These are phyloP conservation scores for Solanum okadae DNA, from an alignment of 257 asterid species.

Conservation along the genomic window DNA sequence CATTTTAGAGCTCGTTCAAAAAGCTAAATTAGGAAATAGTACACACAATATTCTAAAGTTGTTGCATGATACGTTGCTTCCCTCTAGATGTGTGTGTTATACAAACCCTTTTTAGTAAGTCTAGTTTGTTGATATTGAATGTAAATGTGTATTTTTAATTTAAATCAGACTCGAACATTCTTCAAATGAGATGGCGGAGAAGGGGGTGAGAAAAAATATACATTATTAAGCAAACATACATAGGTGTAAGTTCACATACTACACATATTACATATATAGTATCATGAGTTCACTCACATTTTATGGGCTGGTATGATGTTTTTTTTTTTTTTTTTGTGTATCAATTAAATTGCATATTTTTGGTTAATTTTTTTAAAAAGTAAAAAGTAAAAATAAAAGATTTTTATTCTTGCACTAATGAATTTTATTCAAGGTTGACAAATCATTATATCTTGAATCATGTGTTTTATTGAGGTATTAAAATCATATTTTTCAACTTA, in stretches of 20 bases:
- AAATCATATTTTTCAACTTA: too few relatives aligned
- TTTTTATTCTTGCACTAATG: background rate
- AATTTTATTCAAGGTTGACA: too few relatives aligned
- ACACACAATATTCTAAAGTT: background rate
- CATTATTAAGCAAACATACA: too few relatives aligned
- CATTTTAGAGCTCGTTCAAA: background rate
- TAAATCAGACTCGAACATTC: too few relatives aligned
- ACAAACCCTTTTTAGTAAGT: background rate
- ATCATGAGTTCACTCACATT: background rate
- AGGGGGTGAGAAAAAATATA: too few relatives aligned
- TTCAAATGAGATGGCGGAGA: too few relatives aligned
- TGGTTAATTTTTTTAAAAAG: too few relatives aligned
- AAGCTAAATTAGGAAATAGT: background rate
- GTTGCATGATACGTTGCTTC: background rate
- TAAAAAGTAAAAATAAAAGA: background rate
- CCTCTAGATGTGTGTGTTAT: background rate
- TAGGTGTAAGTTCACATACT: background rate
- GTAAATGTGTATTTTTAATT: too few relatives aligned
- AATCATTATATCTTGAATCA: too few relatives aligned
- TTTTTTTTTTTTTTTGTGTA: too few relatives aligned
- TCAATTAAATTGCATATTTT: background rate
- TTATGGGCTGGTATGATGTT: background rate
- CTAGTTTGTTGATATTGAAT: background rate
- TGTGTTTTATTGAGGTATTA: too few relatives aligned
- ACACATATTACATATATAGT: background rate